phyloP scores from a whole-genome alignment of 2,329 filamentous ascomycete species.

The Hirsutella rhossiliensis region DNA sequence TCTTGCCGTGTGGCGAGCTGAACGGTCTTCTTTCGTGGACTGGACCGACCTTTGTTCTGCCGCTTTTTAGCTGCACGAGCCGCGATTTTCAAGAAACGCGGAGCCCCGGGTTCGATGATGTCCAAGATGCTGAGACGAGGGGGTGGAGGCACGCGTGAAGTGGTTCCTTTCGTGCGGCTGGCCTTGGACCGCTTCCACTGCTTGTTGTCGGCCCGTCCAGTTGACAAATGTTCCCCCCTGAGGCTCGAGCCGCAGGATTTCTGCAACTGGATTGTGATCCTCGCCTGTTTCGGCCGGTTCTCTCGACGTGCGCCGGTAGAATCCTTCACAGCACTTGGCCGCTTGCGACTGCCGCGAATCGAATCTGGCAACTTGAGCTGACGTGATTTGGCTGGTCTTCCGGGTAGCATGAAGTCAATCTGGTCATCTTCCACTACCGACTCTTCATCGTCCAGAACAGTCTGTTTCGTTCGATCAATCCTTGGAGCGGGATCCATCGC shows the following conservation, averaged over 20 bases:
- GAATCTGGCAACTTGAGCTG: conserved; percentile 16
- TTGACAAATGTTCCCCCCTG: background rate
- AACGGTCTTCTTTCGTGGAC: conserved; percentile 43
- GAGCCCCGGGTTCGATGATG: conserved; percentile 38
- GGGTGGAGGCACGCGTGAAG: conserved; percentile 10
- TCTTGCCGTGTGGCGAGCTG: conserved; percentile 48
- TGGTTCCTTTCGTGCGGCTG: conserved; percentile 2
- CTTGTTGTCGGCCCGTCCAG: too few species aligned
- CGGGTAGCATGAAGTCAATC: conserved; percentile 38
- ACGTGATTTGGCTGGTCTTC: conserved; percentile 27
- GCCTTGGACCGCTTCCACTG: conserved; percentile 2
- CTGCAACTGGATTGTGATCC: conserved; percentile 17
- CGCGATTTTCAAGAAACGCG: conserved; percentile 48
- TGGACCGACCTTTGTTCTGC: conserved; percentile 38
- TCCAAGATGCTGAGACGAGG: conserved; percentile 50
- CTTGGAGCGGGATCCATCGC: conserved; percentile 6
- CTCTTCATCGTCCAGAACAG: conserved; percentile 17
- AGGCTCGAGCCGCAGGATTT: background rate
- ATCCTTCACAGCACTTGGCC: conserved; percentile 7
- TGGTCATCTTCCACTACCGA: conserved; percentile 36
- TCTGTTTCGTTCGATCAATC: conserved; percentile 1
- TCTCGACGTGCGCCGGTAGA: conserved; percentile 10
- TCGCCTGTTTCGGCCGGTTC: conserved; percentile 15
- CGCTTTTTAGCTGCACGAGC: conserved; percentile 41
- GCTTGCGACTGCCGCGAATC: conserved; percentile 14